Conservation (phyloP, 1,139 yeast genomes). For the Pichia sp. region DNA sequence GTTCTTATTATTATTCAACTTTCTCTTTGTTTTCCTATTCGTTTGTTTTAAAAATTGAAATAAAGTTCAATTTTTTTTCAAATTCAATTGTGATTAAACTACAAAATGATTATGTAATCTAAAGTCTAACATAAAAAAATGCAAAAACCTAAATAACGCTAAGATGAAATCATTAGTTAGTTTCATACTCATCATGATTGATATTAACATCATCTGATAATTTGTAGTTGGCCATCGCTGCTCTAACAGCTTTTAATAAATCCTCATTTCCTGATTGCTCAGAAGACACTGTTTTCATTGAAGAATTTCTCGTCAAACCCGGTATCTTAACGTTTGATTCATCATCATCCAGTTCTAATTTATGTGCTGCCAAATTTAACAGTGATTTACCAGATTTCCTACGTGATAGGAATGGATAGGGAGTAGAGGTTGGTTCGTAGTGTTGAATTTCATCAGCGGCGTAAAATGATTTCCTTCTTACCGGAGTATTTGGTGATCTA, state of each 20-base stretch:
- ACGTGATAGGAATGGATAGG: constrained; percentile 34
- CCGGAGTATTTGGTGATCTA: constrained; percentile 35
- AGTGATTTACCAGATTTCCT: constrained; percentile 69
- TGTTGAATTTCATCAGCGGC: constrained; percentile 36
- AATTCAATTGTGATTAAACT: too few species aligned
- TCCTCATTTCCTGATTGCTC: constrained; percentile 31
- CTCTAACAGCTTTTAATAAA: constrained; percentile 46
- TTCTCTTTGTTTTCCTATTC: not conserved
- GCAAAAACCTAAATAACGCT: too few species aligned
- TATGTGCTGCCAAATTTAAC: constrained; percentile 58
- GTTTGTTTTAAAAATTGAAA: too few species aligned
- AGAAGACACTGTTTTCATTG: constrained; percentile 24
- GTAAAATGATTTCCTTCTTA: constrained; percentile 29
- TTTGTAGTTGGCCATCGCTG: constrained; percentile 46
- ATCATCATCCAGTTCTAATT: constrained; percentile 61
- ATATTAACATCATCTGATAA: constrained; percentile 37
- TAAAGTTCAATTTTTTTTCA: too few species aligned
- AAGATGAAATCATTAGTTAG: constrained; percentile 29
- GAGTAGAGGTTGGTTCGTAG: constrained; percentile 51
- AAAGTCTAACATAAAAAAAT: not conserved
- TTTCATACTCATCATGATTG: constrained; percentile 55
- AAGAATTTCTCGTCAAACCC: constrained; percentile 27
- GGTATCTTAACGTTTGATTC: constrained; percentile 34
- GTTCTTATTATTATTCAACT: not conserved
- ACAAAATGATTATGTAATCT: too few species aligned